A percentile compares a stretch with the other conserved stretches of the same genome.
phyloP scores from a whole-genome alignment of 371 early-diverging fungal genomes.

The Massospora cicadina region DNA sequence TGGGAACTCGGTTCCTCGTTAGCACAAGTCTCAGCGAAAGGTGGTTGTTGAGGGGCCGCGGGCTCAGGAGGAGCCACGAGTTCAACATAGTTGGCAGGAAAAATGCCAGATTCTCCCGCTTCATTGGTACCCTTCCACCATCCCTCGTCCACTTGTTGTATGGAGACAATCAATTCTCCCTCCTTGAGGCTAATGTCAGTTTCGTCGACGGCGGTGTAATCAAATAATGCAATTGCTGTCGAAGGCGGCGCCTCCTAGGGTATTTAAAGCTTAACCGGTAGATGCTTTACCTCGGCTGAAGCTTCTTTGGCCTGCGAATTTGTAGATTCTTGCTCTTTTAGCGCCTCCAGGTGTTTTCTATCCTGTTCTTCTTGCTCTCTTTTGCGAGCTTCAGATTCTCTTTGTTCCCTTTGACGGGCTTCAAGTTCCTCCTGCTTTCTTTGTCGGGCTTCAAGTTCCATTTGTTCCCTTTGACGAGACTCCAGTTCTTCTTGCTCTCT shows the following conservation, averaged over 20 bases:
- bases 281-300: not conserved
- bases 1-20: not conserved
- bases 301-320: not conserved
- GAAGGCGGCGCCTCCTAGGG: not conserved
- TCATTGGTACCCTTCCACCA: constrained; percentile 63
- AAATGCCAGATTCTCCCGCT: constrained; percentile 35
- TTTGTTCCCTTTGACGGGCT: not conserved
- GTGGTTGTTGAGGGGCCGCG: not conserved
- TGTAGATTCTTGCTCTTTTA: not conserved
- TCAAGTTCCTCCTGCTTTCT: not conserved
- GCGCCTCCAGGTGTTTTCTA: constrained; percentile 2
- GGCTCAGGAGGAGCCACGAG: constrained; percentile 15
- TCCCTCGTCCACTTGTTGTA: constrained; percentile 59
- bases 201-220: constrained; percentile 37
- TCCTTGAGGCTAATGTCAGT: constrained; percentile 50
- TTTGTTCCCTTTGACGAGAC: not conserved
- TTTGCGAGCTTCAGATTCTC: not conserved
- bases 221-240: constrained; percentile 29
- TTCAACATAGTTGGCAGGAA: constrained; percentile 67
- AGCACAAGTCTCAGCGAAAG: not conserved
- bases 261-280: not conserved
- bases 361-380: constrained; percentile 7
- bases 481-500: constrained; percentile 15
- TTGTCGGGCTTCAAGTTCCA: not conserved
- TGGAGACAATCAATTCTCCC: constrained; percentile 51